phyloP scores from a whole-genome alignment of 1,284 basidiomycete genomes.

The Tylopilus sp. region DNA sequence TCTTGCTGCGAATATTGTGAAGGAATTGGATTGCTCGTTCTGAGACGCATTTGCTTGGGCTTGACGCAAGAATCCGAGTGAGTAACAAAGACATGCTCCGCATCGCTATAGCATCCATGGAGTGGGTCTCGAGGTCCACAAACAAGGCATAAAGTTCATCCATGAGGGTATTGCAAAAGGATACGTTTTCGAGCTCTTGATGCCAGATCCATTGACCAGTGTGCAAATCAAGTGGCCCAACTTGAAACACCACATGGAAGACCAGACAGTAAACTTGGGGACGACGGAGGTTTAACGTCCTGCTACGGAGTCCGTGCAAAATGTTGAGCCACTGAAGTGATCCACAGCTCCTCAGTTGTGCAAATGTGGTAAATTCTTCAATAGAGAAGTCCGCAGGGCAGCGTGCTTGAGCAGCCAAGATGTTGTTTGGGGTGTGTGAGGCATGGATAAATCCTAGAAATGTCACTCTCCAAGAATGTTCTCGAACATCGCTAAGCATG shows the following conservation, averaged over 20 bases:
- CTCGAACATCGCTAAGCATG: too few species aligned
- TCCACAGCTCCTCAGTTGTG: too few species aligned
- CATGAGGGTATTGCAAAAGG: constrained; percentile 48
- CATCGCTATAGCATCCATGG: constrained; percentile 48
- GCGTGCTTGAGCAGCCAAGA: too few species aligned
- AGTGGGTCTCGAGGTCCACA: constrained; percentile 45
- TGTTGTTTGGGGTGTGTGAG: too few species aligned
- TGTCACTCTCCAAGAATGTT: too few species aligned
- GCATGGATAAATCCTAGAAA: too few species aligned
- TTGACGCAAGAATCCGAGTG: constrained; percentile 47
- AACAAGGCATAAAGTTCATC: constrained; percentile 43
- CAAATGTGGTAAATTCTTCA: too few species aligned
- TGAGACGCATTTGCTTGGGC: constrained; percentile 13
- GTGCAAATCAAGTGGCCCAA: constrained; percentile 41
- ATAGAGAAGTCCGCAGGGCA: too few species aligned
- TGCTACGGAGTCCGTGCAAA: constrained; percentile 49
- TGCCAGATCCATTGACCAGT: constrained; percentile 44
- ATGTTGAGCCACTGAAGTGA: constrained; percentile 59
- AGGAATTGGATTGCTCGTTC: constrained; percentile 38
- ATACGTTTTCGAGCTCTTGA: constrained; percentile 35
- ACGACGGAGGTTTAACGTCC: constrained; percentile 47
- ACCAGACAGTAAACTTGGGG: constrained; percentile 52
- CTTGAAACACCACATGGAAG: constrained; percentile 52
- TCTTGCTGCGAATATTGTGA: constrained; percentile 40
- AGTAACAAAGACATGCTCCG: constrained; percentile 46